Base-by-base conservation (phyloP, 2,329 filamentous ascomycete genomes). In the Trichocomaceae sp. region DNA sequence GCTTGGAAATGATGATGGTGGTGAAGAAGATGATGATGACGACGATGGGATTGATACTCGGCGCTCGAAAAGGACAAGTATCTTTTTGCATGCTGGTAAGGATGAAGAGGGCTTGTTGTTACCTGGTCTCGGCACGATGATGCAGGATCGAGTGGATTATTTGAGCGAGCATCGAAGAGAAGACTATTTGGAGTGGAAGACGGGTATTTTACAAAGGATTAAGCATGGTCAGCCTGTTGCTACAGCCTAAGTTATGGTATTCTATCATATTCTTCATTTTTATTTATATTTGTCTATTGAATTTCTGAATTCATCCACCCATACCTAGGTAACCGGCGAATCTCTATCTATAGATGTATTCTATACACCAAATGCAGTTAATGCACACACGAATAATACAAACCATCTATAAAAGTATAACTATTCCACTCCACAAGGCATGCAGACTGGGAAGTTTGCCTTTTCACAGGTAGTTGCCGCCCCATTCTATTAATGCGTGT, bases 91-190 rank as follows among this genome's bases (percentile, higher is more conserved):
- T 57, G 60, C 13, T 37, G 55, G 41, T 4, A 55, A 50, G 15
- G 50, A 56, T 22, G 39, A 46, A 19, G 65, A 66, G 4, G 69
- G 72, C 8, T 65, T 77, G 9, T 66, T 78, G 7, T 64, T 76
- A 15, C 73, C 76, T 5, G 76, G 75, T 12, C 61, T 78, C 23
- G 74, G 73, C 4, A 78, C 76, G 0, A 78, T 78, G 76, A 77
- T 78, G 74, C 75, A 77, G 57, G 70, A 74, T 61, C 67, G 70
- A 4, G 64, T 77, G 12, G 74, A 78, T 62, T 77, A 71, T 65
- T 54, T 77, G 60, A 76, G 73, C 60, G 72, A 75, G 22, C 70
- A 76, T 35, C 70, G 69, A 4, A 66, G 61, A 47, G 68, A 68
- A 54, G 71, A 74, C n/a, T 77, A 69, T 59, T 41, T 66, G 4